Evolutionary conservation across 768 basidiomycete genomes (phyloP), one percentile per base, ranked within the genome.

Genomic region (Megacollybia marginata): DNA sequence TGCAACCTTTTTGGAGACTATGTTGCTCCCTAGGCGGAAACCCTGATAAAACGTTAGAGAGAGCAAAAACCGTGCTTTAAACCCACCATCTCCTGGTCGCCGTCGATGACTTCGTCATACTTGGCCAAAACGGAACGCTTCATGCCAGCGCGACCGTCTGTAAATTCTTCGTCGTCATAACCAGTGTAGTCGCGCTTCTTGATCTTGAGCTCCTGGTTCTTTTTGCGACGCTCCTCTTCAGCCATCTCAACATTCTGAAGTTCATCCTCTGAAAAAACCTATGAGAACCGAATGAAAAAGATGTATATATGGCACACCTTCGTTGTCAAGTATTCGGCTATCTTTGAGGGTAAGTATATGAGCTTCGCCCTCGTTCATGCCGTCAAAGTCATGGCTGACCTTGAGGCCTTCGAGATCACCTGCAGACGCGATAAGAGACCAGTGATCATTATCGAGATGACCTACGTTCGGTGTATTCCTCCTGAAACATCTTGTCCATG

Each of bases 301-400:
- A 48, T 16, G 4, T 49, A 38, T 18, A 19, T 18, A 33, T 5
- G 36, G 55, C 69, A 50, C 57, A 89, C 93, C 94, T 78, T 97
- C 93, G 52, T 92, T 88, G 60, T 93, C 94, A 38, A 99, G 83
- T 53, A 99, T 88, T 42, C 92, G 85, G 61, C 85, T 88, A 62
- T 97, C 95, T 80, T 96, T 96, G 63, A 98, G 73, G 4, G 96
- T 99, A 58, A 99, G 84, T 73, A 99, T 92, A 57, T 85, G 84
- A 57, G 90, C 91, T 68, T 96, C 87, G 57, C 95, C 94, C 68
- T 95, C 93, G 54, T 85, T 88, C 68, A 99, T 76, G 57, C 79
- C 88, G 52, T 93, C 87, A 56, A 94, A 84, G 74, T 89, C 92
- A 70, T 98, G 96, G 73, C 78, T 85, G 65, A 98, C 96, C 78